Evolutionary conservation across 2,329 filamentous ascomycete genomes (phyloP), one percentile per base, ranked within the genome.

Genomic region (Arthrobotrys sinensis): DNA sequence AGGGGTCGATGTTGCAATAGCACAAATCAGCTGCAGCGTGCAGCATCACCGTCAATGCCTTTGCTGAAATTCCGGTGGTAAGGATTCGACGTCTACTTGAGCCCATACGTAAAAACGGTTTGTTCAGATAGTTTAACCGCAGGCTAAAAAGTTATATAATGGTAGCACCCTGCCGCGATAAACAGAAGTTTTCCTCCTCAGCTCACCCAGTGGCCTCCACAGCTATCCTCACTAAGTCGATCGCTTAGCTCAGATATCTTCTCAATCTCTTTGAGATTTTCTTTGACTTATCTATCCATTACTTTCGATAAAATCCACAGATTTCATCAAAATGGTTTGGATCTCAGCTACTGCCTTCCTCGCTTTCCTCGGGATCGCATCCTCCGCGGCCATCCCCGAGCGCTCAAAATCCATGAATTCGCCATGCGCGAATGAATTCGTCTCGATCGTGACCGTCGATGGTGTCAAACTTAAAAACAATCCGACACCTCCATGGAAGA

Each of bases 251-350:
- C 36, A 10, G 8, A 38, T 38, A 38, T 2, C 2, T 38, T 6
- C 8, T 38, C 36, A 38, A 38, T 8, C 36, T 38, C 24, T 28
- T 28, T 28, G 24, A 28, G 4, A 28, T 28, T 28, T 28, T 28
- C 4, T 3, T 38, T 38, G 5, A 36, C 34, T 8, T 38, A 38
- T 38, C 6, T 38, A 2, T 14, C 36, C 12, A 8, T 38, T 38
- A 38, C 1, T 38, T 38, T 38, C 8, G 24, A 28, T 4, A 28
- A 28, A 16, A 14, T 45, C 12, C 12, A 45, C 34, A 64, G 16
- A 53, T 24, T 11, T 21, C 16, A 64, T 64, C 60, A 53, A 70
- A 70, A 70, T 70, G 66, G 53, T 70, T 62, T 55, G 48, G 48
- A 46, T 70, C 19, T 40, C 45, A 62, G 32, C 66, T 34, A 45